Evolutionary conservation across 169 alveolate genomes (phyloP), one percentile per base, ranked within the genome.

Genomic region (Eimeria nieschulzi): DNA sequence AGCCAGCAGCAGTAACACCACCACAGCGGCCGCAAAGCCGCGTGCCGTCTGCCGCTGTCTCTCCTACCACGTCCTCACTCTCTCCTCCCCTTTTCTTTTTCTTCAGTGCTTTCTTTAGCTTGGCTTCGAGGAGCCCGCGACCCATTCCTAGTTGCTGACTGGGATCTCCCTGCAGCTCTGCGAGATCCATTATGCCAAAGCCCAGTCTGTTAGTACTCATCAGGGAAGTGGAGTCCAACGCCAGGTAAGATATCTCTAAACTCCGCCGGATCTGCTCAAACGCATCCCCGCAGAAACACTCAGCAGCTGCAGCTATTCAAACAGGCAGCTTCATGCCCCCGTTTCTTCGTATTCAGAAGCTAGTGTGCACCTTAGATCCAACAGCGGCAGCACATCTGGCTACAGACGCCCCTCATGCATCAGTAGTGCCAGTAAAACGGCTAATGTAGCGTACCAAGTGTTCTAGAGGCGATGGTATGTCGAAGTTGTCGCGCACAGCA

Each of bases 391-490:
- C 26, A 33, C 46, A 33, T 33, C 46, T 33, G 46, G 46, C 3
- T 33, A 33, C 46, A 33, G 46, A 33, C 3, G 46, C 46, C 46
- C 46, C 46, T 3, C 46, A 33, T 33, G 59, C 83, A 21, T 7
- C 55, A 5, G 86, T 79, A n/a, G 26, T 19, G 63, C 25, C 17
- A 46, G 80, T 21, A 54, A 8, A 53, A 33, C 66, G 46, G 15
- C 68, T 46, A 13, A 0, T 53, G 54, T 19, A n/a, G 71, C 93
- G 59, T 59, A 93, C 95, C 23, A 91, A 71, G 61, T 64, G 88
- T 80, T 97, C 99, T 25, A 97, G 97, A 51, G 95, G 95, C 7
- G 99, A 97, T 10, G 98, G 98, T 56, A 84, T 92, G 61, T 97
- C 98, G 79, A 97, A 87, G 90, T 95, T 96, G 82, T 92, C 96